Evolutionary conservation across 1,139 yeast species (phyloP).

Genomic region (Sugiyamaella xylanicola): DNA sequence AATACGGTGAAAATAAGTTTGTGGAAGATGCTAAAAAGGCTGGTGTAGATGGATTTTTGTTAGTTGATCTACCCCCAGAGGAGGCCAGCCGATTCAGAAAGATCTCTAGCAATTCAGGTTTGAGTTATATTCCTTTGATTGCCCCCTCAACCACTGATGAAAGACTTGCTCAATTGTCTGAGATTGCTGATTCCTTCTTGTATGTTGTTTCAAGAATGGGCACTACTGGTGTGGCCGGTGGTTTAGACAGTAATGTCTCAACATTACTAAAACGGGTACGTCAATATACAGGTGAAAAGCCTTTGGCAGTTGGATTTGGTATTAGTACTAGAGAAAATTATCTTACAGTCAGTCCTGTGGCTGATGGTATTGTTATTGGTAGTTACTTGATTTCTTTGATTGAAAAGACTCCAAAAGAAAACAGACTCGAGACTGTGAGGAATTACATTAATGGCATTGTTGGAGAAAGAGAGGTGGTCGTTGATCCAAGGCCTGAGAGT

Average conservation of each 20-base stretch:
- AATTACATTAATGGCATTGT: slow-evolving; percentile 69
- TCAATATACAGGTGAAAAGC: slow-evolving; percentile 67
- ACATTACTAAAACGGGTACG: slow-evolving; percentile 75
- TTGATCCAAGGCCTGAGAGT: slow-evolving; percentile 19
- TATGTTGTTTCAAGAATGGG: slow-evolving; percentile 93
- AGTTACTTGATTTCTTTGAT: slow-evolving; percentile 75
- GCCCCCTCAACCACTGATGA: slow-evolving; percentile 97
- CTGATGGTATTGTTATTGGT: slow-evolving; percentile 96
- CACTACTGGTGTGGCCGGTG: slow-evolving; percentile 83
- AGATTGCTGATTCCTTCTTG: slow-evolving; percentile 90
- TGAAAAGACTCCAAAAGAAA: slow-evolving; percentile 60
- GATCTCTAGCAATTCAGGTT: slow-evolving; percentile 63
- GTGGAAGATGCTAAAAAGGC: slow-evolving; percentile 75
- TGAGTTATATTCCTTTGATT: slow-evolving; percentile 87
- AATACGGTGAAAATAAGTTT: slow-evolving; percentile 84
- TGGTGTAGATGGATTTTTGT: slow-evolving; percentile 93
- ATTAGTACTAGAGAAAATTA: slow-evolving; percentile 93
- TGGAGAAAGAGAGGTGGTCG: slow-evolving; percentile 54
- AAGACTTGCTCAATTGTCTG: slow-evolving; percentile 72
- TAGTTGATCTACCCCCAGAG: slow-evolving; percentile 97
- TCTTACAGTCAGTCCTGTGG: slow-evolving; percentile 69
- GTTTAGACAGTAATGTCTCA: slow-evolving; percentile 65
- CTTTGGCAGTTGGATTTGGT: slow-evolving; percentile 97
- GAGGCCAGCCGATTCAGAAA: slow-evolving; percentile 88
- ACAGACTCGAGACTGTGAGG: slow-evolving; percentile 62